These are phyloP conservation scores for Pyrenula massariospora DNA, from an alignment of 495 filamentous ascomycete species.

Conservation along the genomic window DNA sequence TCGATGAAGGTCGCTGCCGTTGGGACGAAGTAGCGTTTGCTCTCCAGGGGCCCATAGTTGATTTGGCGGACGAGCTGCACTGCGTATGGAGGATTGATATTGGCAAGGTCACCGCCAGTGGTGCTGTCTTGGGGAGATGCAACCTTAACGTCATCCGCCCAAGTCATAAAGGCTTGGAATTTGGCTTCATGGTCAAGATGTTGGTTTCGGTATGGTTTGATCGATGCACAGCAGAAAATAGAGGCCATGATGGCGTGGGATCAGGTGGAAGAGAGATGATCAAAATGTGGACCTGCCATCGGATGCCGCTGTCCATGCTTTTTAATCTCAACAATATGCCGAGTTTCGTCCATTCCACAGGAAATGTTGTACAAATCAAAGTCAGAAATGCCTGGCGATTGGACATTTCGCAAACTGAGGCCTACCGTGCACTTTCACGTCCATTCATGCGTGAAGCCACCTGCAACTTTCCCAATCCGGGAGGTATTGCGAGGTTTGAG, in stretches of 20 bases:
- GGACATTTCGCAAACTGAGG: too few relatives aligned
- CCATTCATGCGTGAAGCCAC: too few relatives aligned
- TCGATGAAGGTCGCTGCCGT: conserved; percentile 12
- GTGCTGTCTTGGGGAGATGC: background rate
- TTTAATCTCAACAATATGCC: background rate
- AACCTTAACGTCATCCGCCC: conserved; percentile 6
- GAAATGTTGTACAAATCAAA: background rate
- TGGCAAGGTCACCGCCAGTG: conserved; percentile 1
- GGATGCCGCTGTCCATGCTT: background rate
- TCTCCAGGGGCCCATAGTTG: conserved; percentile 21
- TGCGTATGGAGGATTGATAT: conserved; percentile 7
- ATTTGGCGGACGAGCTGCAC: conserved; percentile 22
- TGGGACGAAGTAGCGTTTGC: conserved; percentile 18
- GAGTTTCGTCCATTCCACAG: background rate
- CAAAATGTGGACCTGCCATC: background rate
- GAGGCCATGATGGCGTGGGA: background rate
- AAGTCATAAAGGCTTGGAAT: conserved; percentile 15
- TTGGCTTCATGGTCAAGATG: conserved; percentile 11
- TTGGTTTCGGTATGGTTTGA: conserved; percentile 2
- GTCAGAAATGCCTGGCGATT: background rate
- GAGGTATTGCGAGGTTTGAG: too few relatives aligned
- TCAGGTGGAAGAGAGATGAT: background rate
- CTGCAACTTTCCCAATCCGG: too few relatives aligned
- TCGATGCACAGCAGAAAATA: background rate
- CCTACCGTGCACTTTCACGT: background rate